phyloP scores from a whole-genome alignment of 2,329 filamentous ascomycete species.

The Diaporthe sp. region DNA sequence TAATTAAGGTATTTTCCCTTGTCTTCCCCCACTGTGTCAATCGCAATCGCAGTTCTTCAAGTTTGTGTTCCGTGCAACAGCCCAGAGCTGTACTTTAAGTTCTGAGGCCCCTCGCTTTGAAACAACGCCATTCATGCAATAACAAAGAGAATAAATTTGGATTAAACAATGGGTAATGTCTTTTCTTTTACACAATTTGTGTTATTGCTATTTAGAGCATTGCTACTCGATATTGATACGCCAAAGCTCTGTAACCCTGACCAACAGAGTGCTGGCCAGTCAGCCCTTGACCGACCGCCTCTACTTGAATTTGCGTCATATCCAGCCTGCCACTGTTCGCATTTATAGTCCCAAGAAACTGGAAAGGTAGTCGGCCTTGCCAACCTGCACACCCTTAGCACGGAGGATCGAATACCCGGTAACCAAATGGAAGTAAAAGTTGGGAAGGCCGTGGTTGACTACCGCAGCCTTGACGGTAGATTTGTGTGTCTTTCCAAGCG shows the following conservation, averaged over 20 bases:
- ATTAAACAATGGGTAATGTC: not conserved
- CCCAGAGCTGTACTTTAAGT: no score
- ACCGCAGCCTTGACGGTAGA: slow-evolving; percentile 56
- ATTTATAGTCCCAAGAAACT: slow-evolving; percentile 37
- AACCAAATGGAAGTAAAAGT: slow-evolving; percentile 72
- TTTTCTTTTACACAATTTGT: not conserved
- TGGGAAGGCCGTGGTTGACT: slow-evolving; percentile 62
- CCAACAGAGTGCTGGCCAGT: not conserved
- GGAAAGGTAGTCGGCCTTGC: slow-evolving; percentile 66
- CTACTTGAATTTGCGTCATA: no score
- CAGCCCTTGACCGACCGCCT: not conserved
- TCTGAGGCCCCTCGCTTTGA: not conserved
- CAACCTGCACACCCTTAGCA: slow-evolving; percentile 66
- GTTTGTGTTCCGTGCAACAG: not conserved
- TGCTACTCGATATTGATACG: not conserved
- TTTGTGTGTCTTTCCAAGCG: slow-evolving; percentile 35
- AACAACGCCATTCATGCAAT: not conserved
- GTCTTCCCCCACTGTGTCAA: not conserved
- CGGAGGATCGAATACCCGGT: slow-evolving; percentile 70
- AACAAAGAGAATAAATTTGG: not conserved
- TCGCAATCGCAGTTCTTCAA: not conserved
- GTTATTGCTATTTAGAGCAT: not conserved
- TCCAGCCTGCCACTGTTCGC: not conserved
- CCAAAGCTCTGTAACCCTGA: fast-evolving
- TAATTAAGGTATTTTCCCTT: not conserved